These are phyloP conservation scores for Ceratocystis diversiconidia DNA, from an alignment of 2,329 filamentous ascomycete species.

Conservation along the genomic window DNA sequence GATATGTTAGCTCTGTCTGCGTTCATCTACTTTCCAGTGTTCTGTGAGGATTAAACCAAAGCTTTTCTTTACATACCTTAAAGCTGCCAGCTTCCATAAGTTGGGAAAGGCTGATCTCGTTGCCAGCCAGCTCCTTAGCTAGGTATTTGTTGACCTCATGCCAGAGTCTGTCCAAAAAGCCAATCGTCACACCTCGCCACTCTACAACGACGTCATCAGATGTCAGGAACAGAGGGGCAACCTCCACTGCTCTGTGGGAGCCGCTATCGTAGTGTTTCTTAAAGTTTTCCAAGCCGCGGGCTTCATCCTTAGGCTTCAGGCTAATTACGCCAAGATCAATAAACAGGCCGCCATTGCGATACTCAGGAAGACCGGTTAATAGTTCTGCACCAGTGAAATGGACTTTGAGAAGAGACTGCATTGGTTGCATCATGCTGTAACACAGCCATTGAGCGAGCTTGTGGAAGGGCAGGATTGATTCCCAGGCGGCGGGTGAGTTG, in stretches of 20 bases:
- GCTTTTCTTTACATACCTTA: slow-evolving; percentile 53
- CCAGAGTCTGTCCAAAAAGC: slow-evolving; percentile 42
- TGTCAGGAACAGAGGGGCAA: slow-evolving; percentile 44
- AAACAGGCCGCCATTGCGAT: slow-evolving; percentile 79
- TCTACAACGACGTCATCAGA: slow-evolving; percentile 49
- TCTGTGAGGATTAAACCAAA: background rate
- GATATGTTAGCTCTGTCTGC: background rate
- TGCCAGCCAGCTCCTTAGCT: slow-evolving; percentile 47
- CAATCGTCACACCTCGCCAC: slow-evolving; percentile 50
- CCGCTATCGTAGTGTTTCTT: slow-evolving; percentile 55
- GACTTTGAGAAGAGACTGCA: slow-evolving; percentile 66
- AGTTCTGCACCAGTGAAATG: slow-evolving; percentile 70
- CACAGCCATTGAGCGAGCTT: slow-evolving; percentile 91
- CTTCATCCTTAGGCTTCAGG: slow-evolving; percentile 53
- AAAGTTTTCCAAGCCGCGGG: slow-evolving; percentile 52
- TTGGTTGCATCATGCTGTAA: slow-evolving; percentile 85
- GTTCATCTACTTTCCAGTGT: background rate
- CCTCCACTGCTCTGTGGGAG: slow-evolving; percentile 46
- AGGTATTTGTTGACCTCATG: slow-evolving; percentile 47
- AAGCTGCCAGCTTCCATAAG: slow-evolving; percentile 92
- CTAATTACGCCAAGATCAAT: slow-evolving; percentile 71
- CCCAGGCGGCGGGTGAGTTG: slow-evolving; percentile 45
- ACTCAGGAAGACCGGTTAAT: slow-evolving; percentile 78
- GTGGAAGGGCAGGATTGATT: slow-evolving; percentile 78
- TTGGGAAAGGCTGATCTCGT: slow-evolving; percentile 67